Conservation (phyloP, 1,284 basidiomycete species). For the Flammula alnicola region DNA sequence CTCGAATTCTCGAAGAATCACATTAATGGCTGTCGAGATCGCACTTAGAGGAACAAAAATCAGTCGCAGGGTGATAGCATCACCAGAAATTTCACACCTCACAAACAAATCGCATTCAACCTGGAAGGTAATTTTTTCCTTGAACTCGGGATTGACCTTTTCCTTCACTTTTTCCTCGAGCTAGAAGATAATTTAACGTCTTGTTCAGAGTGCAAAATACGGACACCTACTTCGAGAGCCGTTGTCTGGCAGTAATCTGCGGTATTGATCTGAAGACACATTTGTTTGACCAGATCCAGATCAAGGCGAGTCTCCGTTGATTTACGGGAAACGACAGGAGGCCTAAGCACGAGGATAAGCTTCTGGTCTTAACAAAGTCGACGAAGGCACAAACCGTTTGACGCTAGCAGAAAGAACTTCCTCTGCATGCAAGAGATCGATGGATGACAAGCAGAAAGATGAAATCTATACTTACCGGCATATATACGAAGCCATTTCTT, state of each 20-base stretch:
- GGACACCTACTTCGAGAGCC: slow-evolving; percentile 71
- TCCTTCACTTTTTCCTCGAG: slow-evolving; percentile 91
- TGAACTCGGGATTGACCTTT: slow-evolving; percentile 78
- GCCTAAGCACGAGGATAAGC: slow-evolving; percentile 31
- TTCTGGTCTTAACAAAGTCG: not conserved
- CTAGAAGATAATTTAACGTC: slow-evolving; percentile 41
- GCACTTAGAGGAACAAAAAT: slow-evolving; percentile 50
- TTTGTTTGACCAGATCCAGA: slow-evolving; percentile 73
- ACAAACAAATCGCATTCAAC: slow-evolving; percentile 89
- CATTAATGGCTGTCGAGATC: slow-evolving; percentile 80
- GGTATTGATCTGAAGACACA: slow-evolving; percentile 91
- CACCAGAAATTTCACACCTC: slow-evolving; percentile 50
- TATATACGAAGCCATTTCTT: slow-evolving; percentile 95
- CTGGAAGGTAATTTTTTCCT: slow-evolving; percentile 83
- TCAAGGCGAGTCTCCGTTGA: slow-evolving; percentile 83
- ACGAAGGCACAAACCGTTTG: slow-evolving; percentile 55
- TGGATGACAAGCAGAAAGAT: slow-evolving; percentile 1
- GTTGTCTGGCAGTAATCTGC: slow-evolving; percentile 98
- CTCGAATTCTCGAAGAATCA: slow-evolving; percentile 85
- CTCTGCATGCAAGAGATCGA: slow-evolving; percentile 50
- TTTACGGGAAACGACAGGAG: slow-evolving; percentile 52
- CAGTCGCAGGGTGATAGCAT: not conserved
- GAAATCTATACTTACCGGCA: slow-evolving; percentile 61
- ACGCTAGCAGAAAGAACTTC: slow-evolving; percentile 80
- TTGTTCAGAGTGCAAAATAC: not conserved